Evolutionary conservation across 106 monocot species (phyloP), one percentile per base, ranked within the genome.

Genomic region (Apostasia shenzhenica): DNA sequence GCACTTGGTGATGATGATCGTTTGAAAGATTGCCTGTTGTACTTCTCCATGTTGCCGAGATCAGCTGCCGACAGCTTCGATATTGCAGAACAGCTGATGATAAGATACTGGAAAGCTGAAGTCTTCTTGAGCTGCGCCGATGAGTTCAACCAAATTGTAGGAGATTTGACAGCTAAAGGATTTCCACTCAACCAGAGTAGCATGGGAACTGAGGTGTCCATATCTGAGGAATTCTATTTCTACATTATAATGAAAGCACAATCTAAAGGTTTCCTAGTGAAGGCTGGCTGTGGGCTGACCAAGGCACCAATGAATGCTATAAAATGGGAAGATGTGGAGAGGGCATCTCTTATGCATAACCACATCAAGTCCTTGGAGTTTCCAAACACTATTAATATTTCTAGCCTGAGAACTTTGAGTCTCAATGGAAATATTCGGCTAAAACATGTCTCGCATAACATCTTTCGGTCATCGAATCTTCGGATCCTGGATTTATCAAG

Each of bases 101-200:
- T 76, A 2, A 48, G 69, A 1, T 69, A 76, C 37, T 76, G 70
- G 54, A 55, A 54, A 0, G 63, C 45, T 14, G 73, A 64, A 64
- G 73, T 63, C 26, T 37, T 73, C 45, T 14, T 73, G 2, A 26
- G 14, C 3, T 37, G 37, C 8, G n/a, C 2, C 8, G 54, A 13
- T 3, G 0, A 50, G 12, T 69, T 51, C 4, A 5, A 12, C 6
- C 6, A 50, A 8, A 13, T 62, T 7, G 11, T 62, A n/a, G 6
- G 2, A 6, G 5, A 46, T 0, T 45, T 76, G 61, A 41, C 40
- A 46, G 69, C 43, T 70, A 5, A 51, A 76, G 26, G 55, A 43
- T 1, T 57, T 54, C 41, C 55, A 49, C 14, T 6, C 39, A 52
- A 40, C 8, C 8, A 38, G 14, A 5, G 12, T 1, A 12, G 55